Evolutionary conservation across 768 basidiomycete genomes (phyloP).

Genomic region (Kondoa subrosea): DNA sequence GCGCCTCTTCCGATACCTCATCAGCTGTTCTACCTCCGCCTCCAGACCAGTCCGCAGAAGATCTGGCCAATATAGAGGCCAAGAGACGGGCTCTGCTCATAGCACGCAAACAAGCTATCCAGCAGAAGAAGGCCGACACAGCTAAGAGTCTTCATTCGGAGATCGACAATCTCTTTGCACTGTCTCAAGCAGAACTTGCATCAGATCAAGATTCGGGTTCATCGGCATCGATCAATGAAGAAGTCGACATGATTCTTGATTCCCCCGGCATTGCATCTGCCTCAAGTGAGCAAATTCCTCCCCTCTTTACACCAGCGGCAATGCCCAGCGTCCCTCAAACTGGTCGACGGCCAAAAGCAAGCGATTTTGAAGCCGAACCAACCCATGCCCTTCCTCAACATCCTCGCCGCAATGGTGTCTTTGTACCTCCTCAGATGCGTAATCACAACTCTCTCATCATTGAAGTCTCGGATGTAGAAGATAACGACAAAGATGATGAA

Average conservation of each 20-base stretch:
- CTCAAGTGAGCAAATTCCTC: background rate
- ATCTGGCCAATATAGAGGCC: conserved; percentile 1
- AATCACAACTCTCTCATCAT: background rate
- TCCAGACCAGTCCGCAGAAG: too few relatives aligned
- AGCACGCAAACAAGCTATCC: background rate
- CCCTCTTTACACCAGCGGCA: background rate
- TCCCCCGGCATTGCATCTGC: too few relatives aligned
- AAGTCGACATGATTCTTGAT: background rate
- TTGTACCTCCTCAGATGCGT: background rate
- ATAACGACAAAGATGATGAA: background rate
- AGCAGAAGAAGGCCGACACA: background rate
- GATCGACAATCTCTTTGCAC: conserved; percentile 4
- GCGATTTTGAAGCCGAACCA: conserved; percentile 2
- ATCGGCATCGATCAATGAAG: background rate
- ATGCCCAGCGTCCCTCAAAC: background rate
- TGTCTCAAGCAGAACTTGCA: background rate
- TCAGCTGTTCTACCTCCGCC: too few relatives aligned
- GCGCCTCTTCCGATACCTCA: too few relatives aligned
- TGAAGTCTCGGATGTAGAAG: conserved; percentile 6
- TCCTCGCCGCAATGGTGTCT: background rate
- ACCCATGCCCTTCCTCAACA: background rate
- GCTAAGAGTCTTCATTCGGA: background rate
- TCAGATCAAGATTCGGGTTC: background rate
- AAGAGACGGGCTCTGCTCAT: background rate
- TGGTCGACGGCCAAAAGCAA: background rate